Conservation (phyloP, 2,329 filamentous ascomycete species). For the Colletotrichum neosansevieriae region DNA sequence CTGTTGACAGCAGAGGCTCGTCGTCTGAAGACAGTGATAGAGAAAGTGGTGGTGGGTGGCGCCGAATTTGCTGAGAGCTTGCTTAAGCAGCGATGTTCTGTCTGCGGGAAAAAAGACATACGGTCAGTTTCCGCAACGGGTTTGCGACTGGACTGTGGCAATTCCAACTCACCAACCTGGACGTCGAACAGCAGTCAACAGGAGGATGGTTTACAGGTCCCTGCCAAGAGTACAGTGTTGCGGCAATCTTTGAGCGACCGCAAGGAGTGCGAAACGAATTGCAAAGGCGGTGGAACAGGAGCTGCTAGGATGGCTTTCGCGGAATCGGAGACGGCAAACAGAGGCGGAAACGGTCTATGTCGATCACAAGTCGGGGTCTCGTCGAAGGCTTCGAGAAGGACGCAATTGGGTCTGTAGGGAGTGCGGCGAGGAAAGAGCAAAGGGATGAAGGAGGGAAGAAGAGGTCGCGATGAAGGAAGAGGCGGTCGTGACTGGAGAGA, state of each 20-base stretch:
- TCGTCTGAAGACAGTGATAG: slow-evolving; percentile 4
- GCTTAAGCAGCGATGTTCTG: slow-evolving; percentile 1
- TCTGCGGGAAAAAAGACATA: slow-evolving; percentile 7
- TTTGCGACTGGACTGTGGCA: neutral
- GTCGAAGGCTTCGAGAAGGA: slow-evolving; percentile 3
- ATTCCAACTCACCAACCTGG: slow-evolving; percentile 1
- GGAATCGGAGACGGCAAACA: slow-evolving; percentile 14
- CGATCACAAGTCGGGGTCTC: slow-evolving; percentile 1
- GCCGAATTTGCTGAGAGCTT: slow-evolving; percentile 13
- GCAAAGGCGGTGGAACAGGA: slow-evolving; percentile 24
- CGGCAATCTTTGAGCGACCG: slow-evolving; percentile 6
- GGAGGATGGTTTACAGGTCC: neutral
- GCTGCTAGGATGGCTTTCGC: slow-evolving; percentile 16
- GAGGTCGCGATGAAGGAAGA: slow-evolving; percentile 27
- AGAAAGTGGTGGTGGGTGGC: neutral
- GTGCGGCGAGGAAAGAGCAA: neutral
- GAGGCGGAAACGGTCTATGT: slow-evolving; percentile 18
- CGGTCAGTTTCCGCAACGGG: slow-evolving; percentile 8
- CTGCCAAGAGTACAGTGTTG: neutral
- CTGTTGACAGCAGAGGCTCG: neutral
- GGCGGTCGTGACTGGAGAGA: slow-evolving; percentile 30
- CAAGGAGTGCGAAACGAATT: slow-evolving; percentile 6
- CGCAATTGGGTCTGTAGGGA: neutral
- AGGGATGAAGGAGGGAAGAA: neutral
- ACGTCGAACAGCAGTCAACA: neutral